Base-by-base conservation (phyloP, 2,329 filamentous ascomycete species). In the Colletotrichum sp. region DNA sequence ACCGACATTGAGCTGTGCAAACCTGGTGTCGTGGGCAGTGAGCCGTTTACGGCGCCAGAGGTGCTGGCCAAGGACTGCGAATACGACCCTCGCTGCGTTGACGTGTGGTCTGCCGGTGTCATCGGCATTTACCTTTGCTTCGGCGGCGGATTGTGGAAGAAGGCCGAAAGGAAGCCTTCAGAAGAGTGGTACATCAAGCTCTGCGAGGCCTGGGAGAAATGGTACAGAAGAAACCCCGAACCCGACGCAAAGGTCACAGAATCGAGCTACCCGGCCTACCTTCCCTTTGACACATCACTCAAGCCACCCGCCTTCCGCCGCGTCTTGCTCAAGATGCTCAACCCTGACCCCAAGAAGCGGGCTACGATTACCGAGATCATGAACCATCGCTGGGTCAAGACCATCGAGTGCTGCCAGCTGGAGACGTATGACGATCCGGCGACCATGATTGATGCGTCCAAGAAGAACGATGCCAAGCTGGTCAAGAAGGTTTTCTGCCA, bases 21-120 rank as follows among this genome's bases (percentile, higher is more conserved):
- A 58, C 94, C 95, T 6, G 95, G 95, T 24, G 94, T 97, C 78
- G 96, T 95, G 82, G 95, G 95, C 77, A 96, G 94, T 81, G 88
- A 94, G 79, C 95, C 95, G 2, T 98, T 98, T 83, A 96, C 97
- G 79, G 94, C 95, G 0, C 96, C 96, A 2, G 95, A 98, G 83
- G 94, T 98, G 7, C 87, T 97, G 43, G 89, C 88, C 61, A 95
- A 94, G 87, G 87, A 92, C 77, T 84, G 86, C 80, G 84, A 88
- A 67, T 92, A 90, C 79, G 96, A 98, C 81, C 93, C 96, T 2
- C 92, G 95, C 61, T 91, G 93, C 5, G 87, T 97, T 14, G 96
- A 98, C 81, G 93, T 97, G 14, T 98, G 96, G 96, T 94, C 94
- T 70, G 94, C 94, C 66, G 96, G 93, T 28, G 93, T 98, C 73